phyloP scores from a whole-genome alignment of 2,329 filamentous ascomycete genomes.

The Gremmenia infestans region DNA sequence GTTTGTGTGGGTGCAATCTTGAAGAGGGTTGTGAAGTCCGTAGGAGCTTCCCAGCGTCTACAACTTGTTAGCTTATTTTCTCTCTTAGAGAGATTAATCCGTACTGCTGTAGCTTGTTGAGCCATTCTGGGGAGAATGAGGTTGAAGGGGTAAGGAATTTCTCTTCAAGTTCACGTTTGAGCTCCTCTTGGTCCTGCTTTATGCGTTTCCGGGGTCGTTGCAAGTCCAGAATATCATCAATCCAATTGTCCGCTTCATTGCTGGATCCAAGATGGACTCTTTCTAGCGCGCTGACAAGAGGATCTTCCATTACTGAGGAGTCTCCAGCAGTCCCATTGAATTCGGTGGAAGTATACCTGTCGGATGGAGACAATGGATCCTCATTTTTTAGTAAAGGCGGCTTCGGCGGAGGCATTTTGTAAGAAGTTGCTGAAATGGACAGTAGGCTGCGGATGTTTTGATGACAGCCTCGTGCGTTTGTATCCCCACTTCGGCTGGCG shows the following conservation, averaged over 20 bases:
- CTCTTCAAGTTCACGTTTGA: slow-evolving; percentile 67
- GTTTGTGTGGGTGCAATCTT: slow-evolving; percentile 86
- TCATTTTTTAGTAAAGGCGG: no score
- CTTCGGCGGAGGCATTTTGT: no score
- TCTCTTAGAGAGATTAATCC: slow-evolving; percentile 13
- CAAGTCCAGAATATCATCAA: slow-evolving; percentile 56
- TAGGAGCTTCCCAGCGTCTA: slow-evolving; percentile 72
- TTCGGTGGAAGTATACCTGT: neutral
- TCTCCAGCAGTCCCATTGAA: neutral
- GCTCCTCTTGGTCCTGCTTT: slow-evolving; percentile 50
- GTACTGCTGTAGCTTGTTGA: slow-evolving; percentile 80
- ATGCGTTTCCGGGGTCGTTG: slow-evolving; percentile 45
- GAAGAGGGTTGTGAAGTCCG: slow-evolving; percentile 80
- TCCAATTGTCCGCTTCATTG: slow-evolving; percentile 35
- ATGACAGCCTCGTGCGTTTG: no score
- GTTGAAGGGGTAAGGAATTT: slow-evolving; percentile 76
- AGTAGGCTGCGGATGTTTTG: no score
- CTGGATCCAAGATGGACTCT: slow-evolving; percentile 40
- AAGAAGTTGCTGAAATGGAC: no score
- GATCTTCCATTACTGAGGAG: slow-evolving; percentile 23
- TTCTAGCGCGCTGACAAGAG: slow-evolving; percentile 45
- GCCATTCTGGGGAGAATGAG: slow-evolving; percentile 77
- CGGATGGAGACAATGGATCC: no score
- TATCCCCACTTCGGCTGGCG: no score
- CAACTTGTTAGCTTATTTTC: slow-evolving; percentile 13